A percentile compares a stretch with the other conserved stretches of the same genome.
phyloP scores from a whole-genome alignment of 2,329 filamentous ascomycete species.

The Microcyclosporella mali region DNA sequence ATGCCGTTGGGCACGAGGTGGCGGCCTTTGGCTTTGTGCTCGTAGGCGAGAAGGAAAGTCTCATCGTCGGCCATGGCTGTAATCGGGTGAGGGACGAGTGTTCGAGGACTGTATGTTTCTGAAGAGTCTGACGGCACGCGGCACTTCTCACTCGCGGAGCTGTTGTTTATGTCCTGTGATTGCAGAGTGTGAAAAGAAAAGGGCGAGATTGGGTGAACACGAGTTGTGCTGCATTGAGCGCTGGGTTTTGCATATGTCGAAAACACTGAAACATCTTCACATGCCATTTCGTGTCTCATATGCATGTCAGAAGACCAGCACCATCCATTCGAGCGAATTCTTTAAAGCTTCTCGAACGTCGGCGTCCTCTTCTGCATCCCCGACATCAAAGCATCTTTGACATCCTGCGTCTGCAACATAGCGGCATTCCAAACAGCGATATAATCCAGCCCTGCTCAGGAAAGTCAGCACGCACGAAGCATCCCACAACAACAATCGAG shows the following conservation, averaged over 20 bases:
- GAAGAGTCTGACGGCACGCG: neutral
- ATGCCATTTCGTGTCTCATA: constrained; percentile 1
- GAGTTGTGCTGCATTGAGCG: neutral
- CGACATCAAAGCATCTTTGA: constrained; percentile 17
- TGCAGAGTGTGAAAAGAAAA: neutral
- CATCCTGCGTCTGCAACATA: constrained; percentile 22
- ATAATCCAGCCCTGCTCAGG: constrained; percentile 15
- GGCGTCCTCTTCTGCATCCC: constrained; percentile 21
- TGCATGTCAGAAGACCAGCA: too few species aligned
- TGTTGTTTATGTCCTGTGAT: neutral
- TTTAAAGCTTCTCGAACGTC: constrained; percentile 20
- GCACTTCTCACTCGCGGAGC: too few species aligned
- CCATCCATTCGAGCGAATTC: too few species aligned
- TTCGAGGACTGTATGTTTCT: neutral
- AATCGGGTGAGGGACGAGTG: neutral
- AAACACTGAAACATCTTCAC: neutral
- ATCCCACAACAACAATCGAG: constrained; percentile 31
- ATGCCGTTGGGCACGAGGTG: constrained; percentile 14
- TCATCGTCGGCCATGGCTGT: neutral
- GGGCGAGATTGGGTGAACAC: neutral
- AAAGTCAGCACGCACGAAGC: too few species aligned
- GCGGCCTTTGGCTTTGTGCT: constrained; percentile 14
- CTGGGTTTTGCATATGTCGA: neutral
- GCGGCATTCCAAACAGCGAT: constrained; percentile 22
- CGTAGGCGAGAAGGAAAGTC: constrained; percentile 6